Base-by-base conservation (phyloP, 768 basidiomycete species). In the Suillus fuscotomentosus region DNA sequence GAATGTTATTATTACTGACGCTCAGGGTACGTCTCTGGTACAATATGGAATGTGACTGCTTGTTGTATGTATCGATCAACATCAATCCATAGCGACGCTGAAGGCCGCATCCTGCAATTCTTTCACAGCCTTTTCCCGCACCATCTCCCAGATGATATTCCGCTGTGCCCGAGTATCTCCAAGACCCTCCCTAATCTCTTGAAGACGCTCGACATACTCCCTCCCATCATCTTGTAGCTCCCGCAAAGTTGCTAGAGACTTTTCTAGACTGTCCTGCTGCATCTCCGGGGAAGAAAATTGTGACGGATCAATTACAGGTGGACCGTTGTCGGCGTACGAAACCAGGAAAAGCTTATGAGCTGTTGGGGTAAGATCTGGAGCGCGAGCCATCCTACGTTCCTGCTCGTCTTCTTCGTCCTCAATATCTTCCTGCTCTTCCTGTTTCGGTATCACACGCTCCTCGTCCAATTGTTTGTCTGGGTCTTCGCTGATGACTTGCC, bases 211-310 rank as follows among this genome's bases (percentile, higher is more conserved):
- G 6, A 90, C 87, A 71, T 95, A 95, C 75, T 95, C 94, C 53
- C 92, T 81, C 6, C 90, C 90, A 69, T 95, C 94, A 70, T 95
- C 94, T 68, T 92, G 89, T 24, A 95, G 79, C 68, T 95, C 94
- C 60, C 90, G 85, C 60, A 95, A 76, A 2, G 86, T 82, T 17
- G 88, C 85, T 43, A 94, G 69, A 15, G 89, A 87, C 72, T 91
- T 93, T 71, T 94, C 91, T 62, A 95, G 72, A 15, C 79, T 88
- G 55, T 87, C 88, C 64, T 86, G 75, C 68, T 92, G 90, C 77
- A 85, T 82, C 63, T 89, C 86, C 24, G 86, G 85, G 4, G 84
- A 83, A 7, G 84, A 77, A 67, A 89, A 90, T 70, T 88, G 86
- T 1, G 88, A 86, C 10, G 82, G 83, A 65, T 90, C 88, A 65